Evolutionary conservation across 306 rosid genomes (phyloP).

Genomic region (Castanea crenata): DNA sequence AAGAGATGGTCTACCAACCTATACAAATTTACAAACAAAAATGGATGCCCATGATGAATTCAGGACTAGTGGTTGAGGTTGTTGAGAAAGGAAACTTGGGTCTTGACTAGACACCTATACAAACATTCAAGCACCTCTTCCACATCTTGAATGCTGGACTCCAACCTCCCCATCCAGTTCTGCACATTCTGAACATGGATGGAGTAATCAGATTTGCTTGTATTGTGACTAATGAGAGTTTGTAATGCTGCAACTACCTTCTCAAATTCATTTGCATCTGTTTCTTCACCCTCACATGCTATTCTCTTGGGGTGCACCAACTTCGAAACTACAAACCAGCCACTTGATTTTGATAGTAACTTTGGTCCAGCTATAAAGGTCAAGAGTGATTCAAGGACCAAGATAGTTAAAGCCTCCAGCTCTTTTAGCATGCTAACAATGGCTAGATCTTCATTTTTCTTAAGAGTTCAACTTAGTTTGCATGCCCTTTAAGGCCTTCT

Average conservation of each 20-base stretch:
- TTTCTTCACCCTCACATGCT: constrained; percentile 20
- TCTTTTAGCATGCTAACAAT: constrained; percentile 33
- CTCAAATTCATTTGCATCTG: constrained; percentile 38
- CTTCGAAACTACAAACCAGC: constrained; percentile 48
- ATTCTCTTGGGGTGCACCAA: constrained; percentile 25
- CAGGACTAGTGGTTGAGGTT: constrained; percentile 38
- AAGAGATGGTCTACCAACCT: no score
- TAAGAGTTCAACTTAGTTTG: constrained; percentile 28
- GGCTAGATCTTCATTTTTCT: constrained; percentile 25
- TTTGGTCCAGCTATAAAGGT: constrained; percentile 28
- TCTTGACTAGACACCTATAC: constrained; percentile 37
- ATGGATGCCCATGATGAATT: background rate
- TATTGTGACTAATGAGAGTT: constrained; percentile 33
- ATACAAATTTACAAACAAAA: no score
- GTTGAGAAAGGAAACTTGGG: constrained; percentile 46
- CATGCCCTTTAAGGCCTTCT: constrained; percentile 23
- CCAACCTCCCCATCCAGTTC: constrained; percentile 37
- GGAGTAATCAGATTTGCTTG: constrained; percentile 23
- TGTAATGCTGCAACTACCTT: constrained; percentile 49
- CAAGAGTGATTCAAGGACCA: constrained; percentile 33
- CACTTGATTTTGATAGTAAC: constrained; percentile 18
- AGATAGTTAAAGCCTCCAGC: constrained; percentile 28
- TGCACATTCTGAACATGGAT: constrained; percentile 22
- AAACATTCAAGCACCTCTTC: constrained; percentile 43
- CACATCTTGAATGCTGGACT: constrained; percentile 41